Percentiles rank a stretch among this genome's conserved stretches.
Conservation (phyloP, 2,329 filamentous ascomycete species). For the Alternaria consortialis region DNA sequence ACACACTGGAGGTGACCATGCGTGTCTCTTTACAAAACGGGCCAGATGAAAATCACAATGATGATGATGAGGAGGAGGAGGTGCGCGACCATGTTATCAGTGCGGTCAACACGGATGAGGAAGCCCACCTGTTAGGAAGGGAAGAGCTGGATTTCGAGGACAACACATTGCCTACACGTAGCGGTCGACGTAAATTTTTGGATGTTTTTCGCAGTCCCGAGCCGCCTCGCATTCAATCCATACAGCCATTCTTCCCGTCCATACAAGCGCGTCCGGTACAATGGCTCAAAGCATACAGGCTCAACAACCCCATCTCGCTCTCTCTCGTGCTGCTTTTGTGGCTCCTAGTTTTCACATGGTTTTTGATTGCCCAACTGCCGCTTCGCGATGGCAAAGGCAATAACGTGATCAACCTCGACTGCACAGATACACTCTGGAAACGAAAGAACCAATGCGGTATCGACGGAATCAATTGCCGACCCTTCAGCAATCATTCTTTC, state of each 20-base stretch:
- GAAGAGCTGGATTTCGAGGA: constrained; percentile 43
- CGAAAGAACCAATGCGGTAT: constrained; percentile 76
- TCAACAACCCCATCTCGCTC: constrained; percentile 64
- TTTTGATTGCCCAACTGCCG: constrained; percentile 69
- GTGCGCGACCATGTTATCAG: constrained; percentile 14
- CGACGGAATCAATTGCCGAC: constrained; percentile 76
- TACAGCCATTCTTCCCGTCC: constrained; percentile 65
- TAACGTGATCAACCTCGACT: constrained; percentile 72
- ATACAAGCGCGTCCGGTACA: constrained; percentile 71
- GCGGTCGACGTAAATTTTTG: constrained; percentile 15
- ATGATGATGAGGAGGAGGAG: constrained; percentile 10
- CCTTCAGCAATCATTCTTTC: constrained; percentile 74
- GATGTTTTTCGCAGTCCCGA: constrained; percentile 55
- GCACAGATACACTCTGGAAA: constrained; percentile 74
- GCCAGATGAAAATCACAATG: neutral
- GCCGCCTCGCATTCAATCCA: constrained; percentile 54
- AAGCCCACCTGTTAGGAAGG: constrained; percentile 36
- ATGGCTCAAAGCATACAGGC: constrained; percentile 60
- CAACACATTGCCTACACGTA: constrained; percentile 9
- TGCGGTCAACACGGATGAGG: constrained; percentile 33
- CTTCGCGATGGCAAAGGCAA: constrained; percentile 68
- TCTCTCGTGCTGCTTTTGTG: constrained; percentile 68
- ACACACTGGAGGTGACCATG: constrained; percentile 9
- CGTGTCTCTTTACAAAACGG: neutral
- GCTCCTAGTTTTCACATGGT: constrained; percentile 71